These are phyloP conservation scores for Macaranga tanarius DNA, from an alignment of 441 rosid species.

Conservation along the genomic window DNA sequence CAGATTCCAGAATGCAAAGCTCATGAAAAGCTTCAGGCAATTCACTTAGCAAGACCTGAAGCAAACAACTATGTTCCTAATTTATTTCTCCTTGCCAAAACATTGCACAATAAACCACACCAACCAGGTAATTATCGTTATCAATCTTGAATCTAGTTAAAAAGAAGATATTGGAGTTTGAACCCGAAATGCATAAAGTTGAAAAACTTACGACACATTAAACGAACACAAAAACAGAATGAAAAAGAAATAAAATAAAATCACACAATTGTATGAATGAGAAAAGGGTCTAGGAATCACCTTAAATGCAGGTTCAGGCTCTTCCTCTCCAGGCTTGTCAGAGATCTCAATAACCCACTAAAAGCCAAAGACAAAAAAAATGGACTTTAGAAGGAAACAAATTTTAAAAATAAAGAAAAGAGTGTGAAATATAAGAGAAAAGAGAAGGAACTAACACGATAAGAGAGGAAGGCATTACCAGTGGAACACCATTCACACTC, in stretches of 20 bases:
- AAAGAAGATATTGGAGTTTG: background rate
- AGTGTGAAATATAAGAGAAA: background rate
- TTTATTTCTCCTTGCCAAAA: no score
- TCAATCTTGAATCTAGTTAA: no score
- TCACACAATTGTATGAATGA: background rate
- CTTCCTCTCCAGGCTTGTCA: slow-evolving; percentile 78
- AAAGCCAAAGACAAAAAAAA: slow-evolving; percentile 6
- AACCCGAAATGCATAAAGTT: no score
- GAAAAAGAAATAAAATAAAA: background rate
- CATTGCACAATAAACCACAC: no score
- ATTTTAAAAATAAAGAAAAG: slow-evolving; percentile 14
- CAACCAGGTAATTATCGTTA: no score
- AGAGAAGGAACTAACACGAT: slow-evolving; percentile 21
- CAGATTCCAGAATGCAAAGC: background rate
- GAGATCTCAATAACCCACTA: slow-evolving; percentile 98
- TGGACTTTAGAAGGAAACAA: background rate
- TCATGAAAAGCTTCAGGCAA: no score
- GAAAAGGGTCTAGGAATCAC: slow-evolving; percentile 33
- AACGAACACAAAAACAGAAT: background rate
- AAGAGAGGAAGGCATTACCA: slow-evolving; percentile 52
- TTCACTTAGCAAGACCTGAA: no score
- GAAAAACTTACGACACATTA: background rate
- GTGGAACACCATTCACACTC: slow-evolving; percentile 85
- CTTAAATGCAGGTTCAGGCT: slow-evolving; percentile 97
- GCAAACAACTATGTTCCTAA: no score